Percentiles rank a stretch among this genome's conserved stretches.
Conservation (phyloP, 257 asterid species). For the Solanum infundibuliforme region DNA sequence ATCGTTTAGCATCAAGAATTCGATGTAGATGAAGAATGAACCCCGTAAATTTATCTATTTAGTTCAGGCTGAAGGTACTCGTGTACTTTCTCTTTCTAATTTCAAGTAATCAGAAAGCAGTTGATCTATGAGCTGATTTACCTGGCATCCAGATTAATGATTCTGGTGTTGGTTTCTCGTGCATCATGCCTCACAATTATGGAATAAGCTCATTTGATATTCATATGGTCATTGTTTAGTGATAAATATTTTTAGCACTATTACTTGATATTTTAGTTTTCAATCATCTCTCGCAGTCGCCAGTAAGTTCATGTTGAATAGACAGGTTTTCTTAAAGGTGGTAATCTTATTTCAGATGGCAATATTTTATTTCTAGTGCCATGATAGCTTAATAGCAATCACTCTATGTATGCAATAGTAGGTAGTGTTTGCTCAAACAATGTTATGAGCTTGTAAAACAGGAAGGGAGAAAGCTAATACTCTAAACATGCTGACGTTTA, state of each 20-base stretch:
- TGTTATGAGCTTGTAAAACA: neutral
- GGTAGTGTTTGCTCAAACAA: neutral
- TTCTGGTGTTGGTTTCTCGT: neutral
- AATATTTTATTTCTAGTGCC: neutral
- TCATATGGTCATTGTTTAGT: neutral
- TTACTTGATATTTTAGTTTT: neutral
- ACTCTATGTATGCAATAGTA: neutral
- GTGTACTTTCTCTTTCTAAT: neutral
- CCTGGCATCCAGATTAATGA: neutral
- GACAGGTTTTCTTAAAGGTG: neutral
- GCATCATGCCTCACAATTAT: neutral
- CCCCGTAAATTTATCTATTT: neutral
- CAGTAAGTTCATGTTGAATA: neutral
- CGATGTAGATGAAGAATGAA: neutral
- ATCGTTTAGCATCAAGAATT: neutral
- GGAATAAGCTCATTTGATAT: neutral
- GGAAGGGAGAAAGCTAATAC: neutral
- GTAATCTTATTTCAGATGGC: neutral
- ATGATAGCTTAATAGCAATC: neutral
- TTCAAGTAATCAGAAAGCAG: neutral
- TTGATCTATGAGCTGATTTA: neutral
- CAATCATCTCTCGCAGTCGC: neutral
- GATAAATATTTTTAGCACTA: neutral
- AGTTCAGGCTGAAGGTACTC: neutral
- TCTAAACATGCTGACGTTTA: neutral